Conservation (phyloP, 352 stramenopile genomes). For the Discostella stelligera region DNA sequence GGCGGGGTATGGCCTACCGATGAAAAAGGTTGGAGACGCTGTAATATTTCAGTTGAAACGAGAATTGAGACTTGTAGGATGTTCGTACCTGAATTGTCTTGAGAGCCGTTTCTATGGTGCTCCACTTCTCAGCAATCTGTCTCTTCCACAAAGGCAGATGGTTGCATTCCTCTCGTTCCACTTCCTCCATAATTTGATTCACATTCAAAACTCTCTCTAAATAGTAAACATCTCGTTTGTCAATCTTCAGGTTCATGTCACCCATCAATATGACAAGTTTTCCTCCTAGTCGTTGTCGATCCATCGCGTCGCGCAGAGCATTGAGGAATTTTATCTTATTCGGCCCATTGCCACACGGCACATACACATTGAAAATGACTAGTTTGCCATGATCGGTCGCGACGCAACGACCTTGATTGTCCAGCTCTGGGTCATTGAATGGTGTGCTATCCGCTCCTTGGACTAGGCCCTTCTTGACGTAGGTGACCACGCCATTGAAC, state of each 20-base stretch:
- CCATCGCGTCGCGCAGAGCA: conserved; percentile 71
- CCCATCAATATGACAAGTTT: conserved; percentile 81
- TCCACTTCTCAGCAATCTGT: conserved; percentile 65
- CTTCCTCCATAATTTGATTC: conserved; percentile 51
- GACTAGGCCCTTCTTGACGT: conserved; percentile 56
- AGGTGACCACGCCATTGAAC: conserved; percentile 82
- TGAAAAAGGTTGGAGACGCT: background rate
- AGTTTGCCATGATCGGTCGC: conserved; percentile 83
- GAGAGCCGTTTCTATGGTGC: conserved; percentile 50
- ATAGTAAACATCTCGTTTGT: conserved; percentile 74
- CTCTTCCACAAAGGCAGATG: conserved; percentile 60
- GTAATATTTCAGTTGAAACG: background rate
- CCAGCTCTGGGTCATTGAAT: conserved; percentile 60
- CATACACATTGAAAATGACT: conserved; percentile 84
- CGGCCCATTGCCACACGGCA: conserved; percentile 57
- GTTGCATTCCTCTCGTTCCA: conserved; percentile 5
- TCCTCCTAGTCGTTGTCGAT: conserved; percentile 50
- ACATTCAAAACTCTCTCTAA: conserved; percentile 62
- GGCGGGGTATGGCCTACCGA: conserved; percentile 45
- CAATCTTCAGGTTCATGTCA: conserved; percentile 82
- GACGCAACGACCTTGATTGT: conserved; percentile 78
- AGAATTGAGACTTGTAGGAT: background rate
- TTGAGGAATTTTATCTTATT: conserved; percentile 82
- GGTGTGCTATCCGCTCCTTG: conserved; percentile 48
- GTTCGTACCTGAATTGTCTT: conserved; percentile 50